Percentiles rank a stretch among this genome's conserved stretches.
These are phyloP conservation scores for Colletotrichum simmondsii DNA, from an alignment of 2,329 filamentous ascomycete genomes.

Conservation along the genomic window DNA sequence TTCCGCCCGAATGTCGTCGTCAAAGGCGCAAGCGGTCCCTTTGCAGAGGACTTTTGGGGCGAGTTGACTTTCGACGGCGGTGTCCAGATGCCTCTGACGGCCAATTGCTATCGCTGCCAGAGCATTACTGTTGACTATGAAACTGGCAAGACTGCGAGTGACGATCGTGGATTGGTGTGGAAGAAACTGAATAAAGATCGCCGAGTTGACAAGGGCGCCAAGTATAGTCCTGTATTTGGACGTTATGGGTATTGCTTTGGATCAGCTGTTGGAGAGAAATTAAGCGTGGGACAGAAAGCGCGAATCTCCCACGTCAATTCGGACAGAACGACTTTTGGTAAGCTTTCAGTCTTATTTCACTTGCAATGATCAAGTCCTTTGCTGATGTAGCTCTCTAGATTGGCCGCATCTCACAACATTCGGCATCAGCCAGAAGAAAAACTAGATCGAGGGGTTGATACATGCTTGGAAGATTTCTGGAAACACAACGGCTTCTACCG, in stretches of 20 bases:
- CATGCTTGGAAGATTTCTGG: too few relatives aligned
- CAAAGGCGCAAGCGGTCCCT: constrained; percentile 4
- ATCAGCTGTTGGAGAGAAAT: neutral
- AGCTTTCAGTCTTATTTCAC: neutral
- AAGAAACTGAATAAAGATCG: constrained; percentile 21
- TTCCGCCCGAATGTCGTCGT: constrained; percentile 20
- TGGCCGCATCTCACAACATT: constrained; percentile 3
- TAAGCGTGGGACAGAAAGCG: neutral
- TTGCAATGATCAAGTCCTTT: neutral
- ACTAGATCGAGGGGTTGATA: neutral
- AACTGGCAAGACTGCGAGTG: constrained; percentile 3
- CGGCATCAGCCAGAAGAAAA: neutral
- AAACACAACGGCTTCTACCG: neutral
- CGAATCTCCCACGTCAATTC: neutral
- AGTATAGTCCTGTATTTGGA: constrained; percentile 18
- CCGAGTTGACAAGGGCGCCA: constrained; percentile 6
- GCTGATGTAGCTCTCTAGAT: neutral
- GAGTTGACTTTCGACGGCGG: constrained; percentile 6
- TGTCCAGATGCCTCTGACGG: constrained; percentile 7
- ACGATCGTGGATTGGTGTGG: constrained; percentile 15
- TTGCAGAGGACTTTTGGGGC: constrained; percentile 21
- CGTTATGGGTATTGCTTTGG: constrained; percentile 16
- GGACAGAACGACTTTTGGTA: neutral
- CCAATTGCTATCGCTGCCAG: constrained; percentile 18
- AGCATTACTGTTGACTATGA: constrained; percentile 19